Evolutionary conservation across 371 early-diverging fungal genomes (phyloP).

Genomic region (Phascolomyces articulosus): DNA sequence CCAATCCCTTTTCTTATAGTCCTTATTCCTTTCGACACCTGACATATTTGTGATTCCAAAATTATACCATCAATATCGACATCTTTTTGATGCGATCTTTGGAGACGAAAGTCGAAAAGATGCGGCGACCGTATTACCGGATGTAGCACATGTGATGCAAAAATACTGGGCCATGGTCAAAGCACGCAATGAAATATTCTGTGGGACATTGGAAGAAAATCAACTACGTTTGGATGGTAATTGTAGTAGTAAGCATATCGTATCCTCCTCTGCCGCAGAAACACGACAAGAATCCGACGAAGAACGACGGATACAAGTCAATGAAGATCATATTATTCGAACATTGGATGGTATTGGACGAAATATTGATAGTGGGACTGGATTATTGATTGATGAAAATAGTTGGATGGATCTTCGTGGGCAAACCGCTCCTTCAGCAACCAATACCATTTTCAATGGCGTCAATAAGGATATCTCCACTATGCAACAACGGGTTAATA

Average conservation of each 20-base stretch:
- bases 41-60: constrained; percentile 72
- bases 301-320: constrained; percentile 15
- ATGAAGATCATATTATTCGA: constrained; percentile 43
- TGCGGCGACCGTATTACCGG: constrained; percentile 17
- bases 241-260: constrained; percentile 6
- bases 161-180: constrained; percentile 48
- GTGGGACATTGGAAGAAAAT: constrained; percentile 43
- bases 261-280: background rate
- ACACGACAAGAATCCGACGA: background rate
- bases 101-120: constrained; percentile 25
- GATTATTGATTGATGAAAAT: constrained; percentile 31
- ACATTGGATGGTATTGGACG: constrained; percentile 44
- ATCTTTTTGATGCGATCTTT: constrained; percentile 35
- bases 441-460: constrained; percentile 32
- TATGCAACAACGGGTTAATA: constrained; percentile 23
- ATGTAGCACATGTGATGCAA: constrained; percentile 35
- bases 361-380: constrained; percentile 34
- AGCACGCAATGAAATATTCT: constrained; percentile 52
- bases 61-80: constrained; percentile 47
- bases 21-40: constrained; percentile 63
- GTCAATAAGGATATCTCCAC: constrained; percentile 13
- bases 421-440: constrained; percentile 30
- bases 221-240: constrained; percentile 14
- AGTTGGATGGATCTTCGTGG: constrained; percentile 44
- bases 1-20: constrained; percentile 28